Evolutionary conservation across 306 rosid genomes (phyloP).

Genomic region (Prosopis cineraria): DNA sequence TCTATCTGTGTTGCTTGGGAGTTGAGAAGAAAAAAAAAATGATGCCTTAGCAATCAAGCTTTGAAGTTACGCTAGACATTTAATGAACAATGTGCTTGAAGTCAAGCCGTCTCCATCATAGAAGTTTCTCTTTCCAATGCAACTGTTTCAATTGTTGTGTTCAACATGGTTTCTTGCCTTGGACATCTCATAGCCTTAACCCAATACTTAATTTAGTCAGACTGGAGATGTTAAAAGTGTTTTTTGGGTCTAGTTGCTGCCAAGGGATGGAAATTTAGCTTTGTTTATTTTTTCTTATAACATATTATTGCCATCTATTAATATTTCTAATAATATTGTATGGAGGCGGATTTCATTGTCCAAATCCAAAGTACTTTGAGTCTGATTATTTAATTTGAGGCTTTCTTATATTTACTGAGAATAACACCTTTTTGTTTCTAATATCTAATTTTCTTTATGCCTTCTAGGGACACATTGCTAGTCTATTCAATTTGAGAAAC

Average conservation of each 20-base stretch:
- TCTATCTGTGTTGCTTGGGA: too few relatives aligned
- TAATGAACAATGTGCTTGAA: neutral
- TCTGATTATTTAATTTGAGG: constrained; percentile 1
- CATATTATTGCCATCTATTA: neutral
- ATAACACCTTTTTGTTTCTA: neutral
- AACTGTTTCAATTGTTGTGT: constrained; percentile 6
- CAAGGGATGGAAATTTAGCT: constrained; percentile 2
- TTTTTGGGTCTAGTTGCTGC: constrained; percentile 13
- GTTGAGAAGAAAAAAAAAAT: neutral
- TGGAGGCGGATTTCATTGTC: constrained; percentile 13
- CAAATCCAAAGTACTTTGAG: constrained; percentile 7
- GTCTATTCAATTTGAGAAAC: constrained; percentile 93
- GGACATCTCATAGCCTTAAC: neutral
- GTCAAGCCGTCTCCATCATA: constrained; percentile 3
- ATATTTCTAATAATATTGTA: neutral
- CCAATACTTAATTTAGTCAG: neutral
- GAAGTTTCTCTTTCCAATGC: neutral
- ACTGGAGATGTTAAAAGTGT: neutral
- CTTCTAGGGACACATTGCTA: constrained; percentile 88
- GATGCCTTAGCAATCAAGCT: neutral
- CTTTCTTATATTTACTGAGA: constrained; percentile 15
- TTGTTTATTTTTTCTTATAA: neutral
- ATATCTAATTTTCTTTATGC: constrained; percentile 12
- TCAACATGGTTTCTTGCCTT: constrained; percentile 3
- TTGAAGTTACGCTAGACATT: neutral